A percentile compares a stretch with the other conserved stretches of the same genome.
These are phyloP conservation scores for Debaryomycetaceae sp. DNA, from an alignment of 1,139 yeast genomes.

Conservation along the genomic window DNA sequence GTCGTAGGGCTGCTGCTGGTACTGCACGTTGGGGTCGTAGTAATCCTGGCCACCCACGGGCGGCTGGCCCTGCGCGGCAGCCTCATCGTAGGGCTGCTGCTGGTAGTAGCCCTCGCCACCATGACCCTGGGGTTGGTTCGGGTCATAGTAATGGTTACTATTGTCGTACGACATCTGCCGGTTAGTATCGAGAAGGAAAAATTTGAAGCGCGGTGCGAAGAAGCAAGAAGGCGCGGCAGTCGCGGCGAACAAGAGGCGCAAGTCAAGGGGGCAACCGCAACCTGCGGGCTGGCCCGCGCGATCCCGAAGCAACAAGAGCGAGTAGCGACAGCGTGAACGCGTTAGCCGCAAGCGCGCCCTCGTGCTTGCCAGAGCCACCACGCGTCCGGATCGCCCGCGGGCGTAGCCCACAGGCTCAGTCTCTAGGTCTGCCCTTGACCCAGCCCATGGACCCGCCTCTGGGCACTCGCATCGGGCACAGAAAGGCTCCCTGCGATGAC, in stretches of 20 bases:
- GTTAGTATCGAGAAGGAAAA: conserved; percentile 18
- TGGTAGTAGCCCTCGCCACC: conserved; percentile 44
- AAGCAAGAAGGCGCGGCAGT: background rate
- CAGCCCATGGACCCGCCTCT: too few relatives aligned
- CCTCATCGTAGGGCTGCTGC: conserved; percentile 40
- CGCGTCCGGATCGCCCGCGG: too few relatives aligned
- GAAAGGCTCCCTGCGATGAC: too few relatives aligned
- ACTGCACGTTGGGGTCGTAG: conserved; percentile 49
- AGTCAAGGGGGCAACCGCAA: background rate
- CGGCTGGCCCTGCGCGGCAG: conserved; percentile 12
- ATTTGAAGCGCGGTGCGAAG: background rate
- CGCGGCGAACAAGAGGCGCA: background rate
- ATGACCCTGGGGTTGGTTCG: conserved; percentile 36
- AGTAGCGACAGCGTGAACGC: too few relatives aligned
- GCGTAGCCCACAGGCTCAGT: too few relatives aligned
- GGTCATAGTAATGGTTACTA: conserved; percentile 46
- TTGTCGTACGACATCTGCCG: conserved; percentile 48
- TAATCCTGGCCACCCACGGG: conserved; percentile 35
- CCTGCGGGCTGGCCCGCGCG: background rate
- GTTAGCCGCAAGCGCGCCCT: too few relatives aligned
- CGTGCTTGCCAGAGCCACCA: too few relatives aligned
- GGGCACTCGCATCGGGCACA: too few relatives aligned
- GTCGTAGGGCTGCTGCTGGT: conserved; percentile 48
- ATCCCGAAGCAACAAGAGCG: too few relatives aligned
- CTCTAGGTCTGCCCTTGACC: too few relatives aligned